These are phyloP conservation scores for Viola pubescens DNA, from an alignment of 441 rosid genomes.

Conservation along the genomic window DNA sequence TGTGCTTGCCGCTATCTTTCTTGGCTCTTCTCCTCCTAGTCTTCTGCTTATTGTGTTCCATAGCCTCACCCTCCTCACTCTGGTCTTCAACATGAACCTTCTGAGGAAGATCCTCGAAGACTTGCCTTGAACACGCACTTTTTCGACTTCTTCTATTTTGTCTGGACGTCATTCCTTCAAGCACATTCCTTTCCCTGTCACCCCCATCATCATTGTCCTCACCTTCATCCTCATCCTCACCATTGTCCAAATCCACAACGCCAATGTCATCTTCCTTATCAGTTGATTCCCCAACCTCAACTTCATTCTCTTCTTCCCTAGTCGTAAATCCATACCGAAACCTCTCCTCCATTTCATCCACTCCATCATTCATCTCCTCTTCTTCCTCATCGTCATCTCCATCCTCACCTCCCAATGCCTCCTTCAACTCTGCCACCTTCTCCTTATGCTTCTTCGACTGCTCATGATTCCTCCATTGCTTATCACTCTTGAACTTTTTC, in stretches of 20 bases:
- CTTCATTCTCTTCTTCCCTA: slow-evolving; percentile 21
- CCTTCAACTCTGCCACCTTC: slow-evolving; percentile 74
- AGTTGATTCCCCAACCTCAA: slow-evolving; percentile 21
- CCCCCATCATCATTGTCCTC: slow-evolving; percentile 46
- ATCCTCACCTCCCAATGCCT: slow-evolving; percentile 34
- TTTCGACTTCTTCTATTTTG: slow-evolving; percentile 43
- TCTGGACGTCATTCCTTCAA: slow-evolving; percentile 63
- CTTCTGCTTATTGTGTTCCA: slow-evolving; percentile 58
- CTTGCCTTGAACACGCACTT: slow-evolving; percentile 23
- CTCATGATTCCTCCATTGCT: slow-evolving; percentile 97
- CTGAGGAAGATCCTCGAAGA: slow-evolving; percentile 19
- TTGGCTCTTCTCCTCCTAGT: slow-evolving; percentile 48
- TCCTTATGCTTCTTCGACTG: slow-evolving; percentile 98
- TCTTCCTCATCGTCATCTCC: slow-evolving; percentile 19
- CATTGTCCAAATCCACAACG: slow-evolving; percentile 25
- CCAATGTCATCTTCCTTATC: slow-evolving; percentile 41
- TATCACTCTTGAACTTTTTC: slow-evolving; percentile 89
- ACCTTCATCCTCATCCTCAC: slow-evolving; percentile 14
- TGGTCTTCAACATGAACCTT: slow-evolving; percentile 29
- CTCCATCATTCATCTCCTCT: slow-evolving; percentile 22
- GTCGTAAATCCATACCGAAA: slow-evolving; percentile 37
- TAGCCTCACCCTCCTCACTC: slow-evolving; percentile 34
- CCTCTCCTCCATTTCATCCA: slow-evolving; percentile 41
- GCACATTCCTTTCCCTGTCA: slow-evolving; percentile 27
- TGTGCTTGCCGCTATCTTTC: slow-evolving; percentile 45